Evolutionary conservation across 768 basidiomycete genomes (phyloP), one percentile per base, ranked within the genome.

Genomic region (Mycena albidolilacea): DNA sequence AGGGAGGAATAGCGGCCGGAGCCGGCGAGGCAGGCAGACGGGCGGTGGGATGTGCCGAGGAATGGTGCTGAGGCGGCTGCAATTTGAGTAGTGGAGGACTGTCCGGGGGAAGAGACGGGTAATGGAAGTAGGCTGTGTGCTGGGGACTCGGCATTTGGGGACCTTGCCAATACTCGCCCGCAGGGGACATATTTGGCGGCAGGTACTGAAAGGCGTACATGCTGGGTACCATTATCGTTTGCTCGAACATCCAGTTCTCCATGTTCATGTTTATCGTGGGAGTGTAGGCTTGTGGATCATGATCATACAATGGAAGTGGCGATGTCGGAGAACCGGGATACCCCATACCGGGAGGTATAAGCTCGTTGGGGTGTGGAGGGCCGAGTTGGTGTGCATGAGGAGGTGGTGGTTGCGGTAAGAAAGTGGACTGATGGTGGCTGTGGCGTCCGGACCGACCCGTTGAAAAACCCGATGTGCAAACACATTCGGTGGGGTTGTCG

Each of bases 231-330:
- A 77, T 76, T 74, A 81, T 78, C 15, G 79, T 73, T 54, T 79
- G 78, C 57, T 82, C 81, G 50, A 81, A 81, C 50, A 76, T 57
- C 78, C 80, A 76, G 60, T 77, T 78, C 11, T 54, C 69, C 72
- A 70, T 69, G 46, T 62, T 65, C 64, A 69, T 67, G 63, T 65
- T 63, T 58, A 71, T 67, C 41, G 65, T 30, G 46, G 57, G 62
- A 3, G 54, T 23, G 23, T 23, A 44, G 30, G 71, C 54, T 23
- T 73, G 76, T 37, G 67, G 59, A 58, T 76, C 77, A 52, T 77
- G 78, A 0, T 76, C 76, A 44, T 78, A 76, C 8, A 61, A 76
- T 15, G 57, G 66, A 52, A 71, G 58, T 37, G 76, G 70, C 17
- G 72, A 75, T 1, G 69, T 59, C 14, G 72, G 67, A 23, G 54